These are phyloP conservation scores for Clonostachys chloroleuca DNA, from an alignment of 2,329 filamentous ascomycete genomes.

Conservation along the genomic window DNA sequence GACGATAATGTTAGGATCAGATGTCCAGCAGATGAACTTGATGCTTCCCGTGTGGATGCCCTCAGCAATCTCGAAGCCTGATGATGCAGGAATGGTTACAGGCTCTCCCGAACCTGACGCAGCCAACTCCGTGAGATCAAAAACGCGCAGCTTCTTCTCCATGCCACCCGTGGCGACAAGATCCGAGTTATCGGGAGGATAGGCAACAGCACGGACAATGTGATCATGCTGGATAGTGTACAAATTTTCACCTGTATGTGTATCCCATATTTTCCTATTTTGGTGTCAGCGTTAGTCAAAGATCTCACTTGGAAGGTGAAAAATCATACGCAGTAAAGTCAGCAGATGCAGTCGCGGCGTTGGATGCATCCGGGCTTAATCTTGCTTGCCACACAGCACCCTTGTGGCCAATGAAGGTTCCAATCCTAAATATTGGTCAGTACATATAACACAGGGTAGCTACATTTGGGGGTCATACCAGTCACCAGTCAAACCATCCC, in stretches of 20 bases:
- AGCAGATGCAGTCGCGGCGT: slow-evolving; percentile 89
- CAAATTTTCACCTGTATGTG: slow-evolving; percentile 84
- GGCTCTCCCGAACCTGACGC: slow-evolving; percentile 30
- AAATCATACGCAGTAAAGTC: slow-evolving; percentile 83
- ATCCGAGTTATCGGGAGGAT: slow-evolving; percentile 75
- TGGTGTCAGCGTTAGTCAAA: background rate
- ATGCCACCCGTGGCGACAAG: slow-evolving; percentile 89
- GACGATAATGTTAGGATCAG: slow-evolving; percentile 80
- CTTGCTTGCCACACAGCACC: slow-evolving; percentile 96
- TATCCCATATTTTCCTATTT: slow-evolving; percentile 89
- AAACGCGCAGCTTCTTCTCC: slow-evolving; percentile 95
- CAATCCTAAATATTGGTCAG: slow-evolving; percentile 72
- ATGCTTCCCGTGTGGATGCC: slow-evolving; percentile 83
- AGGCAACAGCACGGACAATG: slow-evolving; percentile 91
- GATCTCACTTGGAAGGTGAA: slow-evolving; percentile 16
- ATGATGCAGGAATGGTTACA: slow-evolving; percentile 51
- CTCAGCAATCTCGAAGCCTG: slow-evolving; percentile 80
- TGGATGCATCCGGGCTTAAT: slow-evolving; percentile 79
- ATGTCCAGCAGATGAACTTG: slow-evolving; percentile 94
- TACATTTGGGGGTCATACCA: slow-evolving; percentile 50
- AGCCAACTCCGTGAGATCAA: slow-evolving; percentile 68
- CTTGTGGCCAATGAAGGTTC: slow-evolving; percentile 97
- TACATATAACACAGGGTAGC: slow-evolving; percentile 1
- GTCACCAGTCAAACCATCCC: slow-evolving; percentile 91
- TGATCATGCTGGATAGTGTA: slow-evolving; percentile 88